Conservation (phyloP, 228 moss, liverwort and hornwort genomes). For the Sphagnum magellanicum region DNA sequence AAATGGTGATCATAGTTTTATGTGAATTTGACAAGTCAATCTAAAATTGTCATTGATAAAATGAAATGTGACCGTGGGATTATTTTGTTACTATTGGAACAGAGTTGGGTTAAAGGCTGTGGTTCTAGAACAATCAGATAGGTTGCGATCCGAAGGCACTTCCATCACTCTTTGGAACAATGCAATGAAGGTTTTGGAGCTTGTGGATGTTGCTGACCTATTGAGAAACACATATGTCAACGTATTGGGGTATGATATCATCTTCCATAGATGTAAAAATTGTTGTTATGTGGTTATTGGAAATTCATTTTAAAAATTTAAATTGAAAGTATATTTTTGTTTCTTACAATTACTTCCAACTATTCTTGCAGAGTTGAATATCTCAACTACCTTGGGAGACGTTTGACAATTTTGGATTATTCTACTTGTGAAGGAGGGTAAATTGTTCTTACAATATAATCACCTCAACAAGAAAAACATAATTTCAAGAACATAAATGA, state of each 20-base stretch:
- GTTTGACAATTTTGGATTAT: background rate
- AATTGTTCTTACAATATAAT: background rate
- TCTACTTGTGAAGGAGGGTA: slow-evolving; percentile 3
- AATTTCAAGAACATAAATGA: too few species aligned
- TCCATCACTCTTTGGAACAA: background rate
- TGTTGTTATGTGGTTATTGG: background rate
- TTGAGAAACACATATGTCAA: background rate
- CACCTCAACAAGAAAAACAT: too few species aligned
- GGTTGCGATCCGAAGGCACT: background rate
- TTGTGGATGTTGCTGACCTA: background rate
- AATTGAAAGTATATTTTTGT: background rate
- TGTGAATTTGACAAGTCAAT: too few species aligned
- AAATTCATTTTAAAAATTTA: background rate
- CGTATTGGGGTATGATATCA: background rate
- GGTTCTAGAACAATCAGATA: slow-evolving; percentile 1
- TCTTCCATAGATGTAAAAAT: background rate
- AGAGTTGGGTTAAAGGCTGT: slow-evolving; percentile 1
- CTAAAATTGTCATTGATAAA: too few species aligned
- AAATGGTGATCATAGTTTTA: too few species aligned
- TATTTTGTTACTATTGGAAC: background rate
- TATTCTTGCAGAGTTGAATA: too few species aligned
- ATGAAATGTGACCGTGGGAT: too few species aligned
- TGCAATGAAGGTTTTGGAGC: background rate
- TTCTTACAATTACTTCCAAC: too few species aligned
- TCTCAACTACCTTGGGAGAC: too few species aligned